Percentiles rank a stretch among this genome's conserved stretches.
Evolutionary conservation across 768 basidiomycete species (phyloP).

Genomic region (Favolaschia claudopus): DNA sequence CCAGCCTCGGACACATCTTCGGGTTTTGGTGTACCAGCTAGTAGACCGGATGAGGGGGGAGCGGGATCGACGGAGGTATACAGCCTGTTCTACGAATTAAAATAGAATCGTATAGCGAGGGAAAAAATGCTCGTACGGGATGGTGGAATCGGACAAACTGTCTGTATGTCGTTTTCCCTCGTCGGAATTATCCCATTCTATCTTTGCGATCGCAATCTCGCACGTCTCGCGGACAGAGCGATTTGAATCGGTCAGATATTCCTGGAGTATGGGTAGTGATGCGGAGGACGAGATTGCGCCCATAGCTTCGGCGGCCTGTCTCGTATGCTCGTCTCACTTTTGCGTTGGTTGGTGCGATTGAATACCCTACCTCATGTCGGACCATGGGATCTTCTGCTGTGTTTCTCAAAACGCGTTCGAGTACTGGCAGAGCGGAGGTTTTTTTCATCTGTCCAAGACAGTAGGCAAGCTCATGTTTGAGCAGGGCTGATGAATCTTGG

Average conservation of each 20-base stretch:
- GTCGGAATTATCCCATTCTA: conserved; percentile 88
- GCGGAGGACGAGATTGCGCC: conserved; percentile 83
- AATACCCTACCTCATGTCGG: conserved; percentile 81
- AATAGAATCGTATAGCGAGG: too few species aligned
- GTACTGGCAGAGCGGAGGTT: conserved; percentile 73
- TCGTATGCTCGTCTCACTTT: conserved; percentile 24
- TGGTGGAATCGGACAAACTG: conserved; percentile 36
- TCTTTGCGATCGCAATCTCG: conserved; percentile 95
- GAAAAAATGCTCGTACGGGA: conserved; percentile 44
- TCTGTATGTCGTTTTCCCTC: conserved; percentile 63
- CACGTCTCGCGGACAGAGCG: conserved; percentile 92
- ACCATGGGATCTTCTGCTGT: conserved; percentile 91
- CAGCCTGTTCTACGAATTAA: conserved; percentile 46
- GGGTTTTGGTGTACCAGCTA: conserved; percentile 60
- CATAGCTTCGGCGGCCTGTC: conserved; percentile 96
- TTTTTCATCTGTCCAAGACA: conserved; percentile 93
- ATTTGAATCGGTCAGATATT: conserved; percentile 76
- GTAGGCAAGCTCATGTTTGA: conserved; percentile 98
- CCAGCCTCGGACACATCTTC: conserved; percentile 55
- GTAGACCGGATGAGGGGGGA: conserved; percentile 73
- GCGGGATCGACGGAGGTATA: conserved; percentile 93
- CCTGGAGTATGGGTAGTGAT: conserved; percentile 73
- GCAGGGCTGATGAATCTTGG: conserved; percentile 82
- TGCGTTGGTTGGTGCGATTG: conserved; percentile 3
- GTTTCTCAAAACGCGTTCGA: conserved; percentile 80